Conservation (phyloP, 768 basidiomycete species). For the Termitomyces eurrhizus region DNA sequence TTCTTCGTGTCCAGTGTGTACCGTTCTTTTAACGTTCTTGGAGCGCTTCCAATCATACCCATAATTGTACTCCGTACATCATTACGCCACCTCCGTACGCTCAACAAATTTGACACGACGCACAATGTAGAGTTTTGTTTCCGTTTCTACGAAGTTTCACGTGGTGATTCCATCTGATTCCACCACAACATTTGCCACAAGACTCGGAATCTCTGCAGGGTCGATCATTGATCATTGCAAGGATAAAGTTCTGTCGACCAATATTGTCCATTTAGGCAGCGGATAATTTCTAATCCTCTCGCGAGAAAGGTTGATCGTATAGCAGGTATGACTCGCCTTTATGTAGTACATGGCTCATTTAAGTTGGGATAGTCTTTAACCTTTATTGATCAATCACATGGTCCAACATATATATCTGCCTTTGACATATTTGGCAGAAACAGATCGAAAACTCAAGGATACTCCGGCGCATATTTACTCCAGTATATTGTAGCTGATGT, state of each 20-base stretch:
- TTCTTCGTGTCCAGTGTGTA: background rate
- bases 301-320: no score
- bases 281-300: no score
- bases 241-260: constrained; percentile 84
- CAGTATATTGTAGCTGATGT: no score
- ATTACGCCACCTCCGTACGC: constrained; percentile 52
- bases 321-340: no score
- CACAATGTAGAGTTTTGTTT: constrained; percentile 75
- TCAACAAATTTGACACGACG: constrained; percentile 46
- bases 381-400: no score
- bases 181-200: constrained; percentile 45
- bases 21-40: constrained; percentile 38
- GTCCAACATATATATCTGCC: no score
- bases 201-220: constrained; percentile 41
- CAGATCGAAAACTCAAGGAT: no score
- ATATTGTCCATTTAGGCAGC: constrained; percentile 44
- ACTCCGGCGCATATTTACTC: no score
- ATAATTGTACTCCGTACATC: constrained; percentile 54
- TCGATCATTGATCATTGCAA: constrained; percentile 51
- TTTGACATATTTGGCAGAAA: no score
- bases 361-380: no score
- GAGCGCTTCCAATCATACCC: constrained; percentile 63
- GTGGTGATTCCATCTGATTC: constrained; percentile 45
- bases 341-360: no score
- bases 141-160: constrained; percentile 71